Conservation (phyloP, 1,139 yeast species). For the Starmera stellimalicola region DNA sequence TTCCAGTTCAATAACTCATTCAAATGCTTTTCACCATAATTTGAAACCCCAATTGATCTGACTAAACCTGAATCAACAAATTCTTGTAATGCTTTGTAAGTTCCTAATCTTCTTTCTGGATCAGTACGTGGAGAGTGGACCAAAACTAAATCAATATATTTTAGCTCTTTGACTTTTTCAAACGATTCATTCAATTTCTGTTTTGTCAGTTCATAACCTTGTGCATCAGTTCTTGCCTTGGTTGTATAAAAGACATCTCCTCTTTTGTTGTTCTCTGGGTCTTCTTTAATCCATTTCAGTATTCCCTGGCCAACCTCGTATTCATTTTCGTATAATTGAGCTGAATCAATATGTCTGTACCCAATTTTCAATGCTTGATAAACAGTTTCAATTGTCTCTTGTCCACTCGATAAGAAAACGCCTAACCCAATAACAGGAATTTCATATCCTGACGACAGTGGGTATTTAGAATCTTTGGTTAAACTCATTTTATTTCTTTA, state of each 20-base stretch:
- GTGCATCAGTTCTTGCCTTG: slow-evolving; percentile 45
- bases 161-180: slow-evolving; percentile 18
- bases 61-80: slow-evolving; percentile 48
- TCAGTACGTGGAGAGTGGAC: slow-evolving; percentile 59
- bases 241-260: slow-evolving; percentile 61
- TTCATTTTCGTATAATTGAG: slow-evolving; percentile 47
- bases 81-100: slow-evolving; percentile 57
- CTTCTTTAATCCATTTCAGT: slow-evolving; percentile 38
- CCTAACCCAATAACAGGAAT: slow-evolving; percentile 54
- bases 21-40: slow-evolving; percentile 54
- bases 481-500: too few species aligned
- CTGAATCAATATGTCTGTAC: slow-evolving; percentile 59
- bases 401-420: slow-evolving; percentile 35
- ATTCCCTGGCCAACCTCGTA: slow-evolving; percentile 39
- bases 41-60: slow-evolving; percentile 59
- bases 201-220: slow-evolving; percentile 33
- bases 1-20: slow-evolving; percentile 48
- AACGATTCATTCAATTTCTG: slow-evolving; percentile 26
- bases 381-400: slow-evolving; percentile 32
- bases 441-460: slow-evolving; percentile 19
- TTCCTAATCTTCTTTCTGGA: slow-evolving; percentile 36
- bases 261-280: slow-evolving; percentile 35
- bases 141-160: slow-evolving; percentile 38
- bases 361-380: slow-evolving; percentile 47
- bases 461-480: too few species aligned